Percentiles rank a stretch among this genome's conserved stretches.
phyloP scores from a whole-genome alignment of 768 basidiomycete genomes.

The Suillus fuscotomentosus region DNA sequence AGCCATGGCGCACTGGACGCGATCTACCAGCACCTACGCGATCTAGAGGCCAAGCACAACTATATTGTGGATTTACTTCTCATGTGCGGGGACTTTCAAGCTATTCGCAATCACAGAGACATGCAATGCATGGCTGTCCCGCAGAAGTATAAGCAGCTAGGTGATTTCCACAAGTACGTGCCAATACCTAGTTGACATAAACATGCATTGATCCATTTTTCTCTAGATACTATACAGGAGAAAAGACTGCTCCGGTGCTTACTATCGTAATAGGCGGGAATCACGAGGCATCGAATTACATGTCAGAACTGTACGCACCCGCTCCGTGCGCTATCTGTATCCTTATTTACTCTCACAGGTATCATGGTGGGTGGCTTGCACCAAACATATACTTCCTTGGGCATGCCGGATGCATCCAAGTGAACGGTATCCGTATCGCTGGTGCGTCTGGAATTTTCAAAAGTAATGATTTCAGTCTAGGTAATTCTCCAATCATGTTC shows the following conservation, averaged over 20 bases:
- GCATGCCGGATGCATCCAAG: constrained; percentile 81
- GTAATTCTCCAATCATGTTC: constrained; percentile 31
- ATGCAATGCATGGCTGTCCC: constrained; percentile 91
- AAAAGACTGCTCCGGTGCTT: constrained; percentile 77
- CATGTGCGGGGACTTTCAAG: constrained; percentile 96
- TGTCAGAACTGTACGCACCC: constrained; percentile 85
- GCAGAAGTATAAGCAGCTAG: constrained; percentile 79
- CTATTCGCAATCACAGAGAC: constrained; percentile 82
- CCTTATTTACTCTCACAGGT: constrained; percentile 44
- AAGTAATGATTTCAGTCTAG: constrained; percentile 65
- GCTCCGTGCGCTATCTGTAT: not conserved
- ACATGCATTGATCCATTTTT: constrained; percentile 2
- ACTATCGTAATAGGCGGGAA: constrained; percentile 97
- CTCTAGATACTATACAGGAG: constrained; percentile 82
- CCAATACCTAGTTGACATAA: not conserved
- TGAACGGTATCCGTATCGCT: constrained; percentile 85
- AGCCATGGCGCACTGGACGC: constrained; percentile 91
- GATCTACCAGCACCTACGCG: constrained; percentile 72
- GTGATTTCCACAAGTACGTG: constrained; percentile 76
- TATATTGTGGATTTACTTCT: constrained; percentile 83
- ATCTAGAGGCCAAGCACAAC: constrained; percentile 57
- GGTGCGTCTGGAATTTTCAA: constrained; percentile 95
- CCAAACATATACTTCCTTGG: constrained; percentile 97
- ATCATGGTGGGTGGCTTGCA: constrained; percentile 96
- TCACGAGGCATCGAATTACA: constrained; percentile 95